Evolutionary conservation across 2,329 filamentous ascomycete species (phyloP), one percentile per base, ranked within the genome.

Genomic region (Phyllosticta paracitricarpa): DNA sequence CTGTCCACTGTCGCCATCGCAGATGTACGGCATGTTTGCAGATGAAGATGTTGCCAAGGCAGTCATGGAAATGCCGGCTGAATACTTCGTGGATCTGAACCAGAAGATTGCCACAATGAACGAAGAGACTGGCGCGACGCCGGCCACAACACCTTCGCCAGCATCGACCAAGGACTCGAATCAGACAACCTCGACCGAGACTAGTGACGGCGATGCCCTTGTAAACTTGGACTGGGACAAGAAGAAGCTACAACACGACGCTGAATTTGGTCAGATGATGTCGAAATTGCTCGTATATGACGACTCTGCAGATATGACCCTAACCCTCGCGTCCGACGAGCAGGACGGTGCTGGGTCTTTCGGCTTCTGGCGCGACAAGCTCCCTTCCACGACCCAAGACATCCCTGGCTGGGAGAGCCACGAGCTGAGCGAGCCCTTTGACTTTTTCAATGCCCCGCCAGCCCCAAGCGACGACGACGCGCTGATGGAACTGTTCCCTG

Each of bases 151-250:
- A 58, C 63, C 55, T 57, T 74, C 69, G 6, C 71, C 72, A 2
- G 71, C 72, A 12, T 70, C 71, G 0, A 66, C 70, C 26, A 74
- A 76, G 65, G 68, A 75, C 65, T 70, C 71, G 19, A 69, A 71
- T 2, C 71, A 69, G 4, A 75, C 72, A 26, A 68, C 70, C 25
- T 71, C 70, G 55, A 77, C 73, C 54, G 77, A 79, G 59, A 74
- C 78, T 24, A 74, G 70, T 22, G 73, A 76, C 64, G 72, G 72
- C 60, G 75, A 77, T 64, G 72, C 73, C 30, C 65, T 78, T 9
- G 33, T 40, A 8, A 65, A 70, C 33, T 75, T 78, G 66, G 53
- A 54, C 5, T 61, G 52, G 55, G 56, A 61, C 56, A 33, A 55
- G 28, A 33, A 52, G 12, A 51, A 28, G n/a, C 5, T 57, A 40